phyloP scores from a whole-genome alignment of 306 rosid genomes.

The Cucurbita moschata region DNA sequence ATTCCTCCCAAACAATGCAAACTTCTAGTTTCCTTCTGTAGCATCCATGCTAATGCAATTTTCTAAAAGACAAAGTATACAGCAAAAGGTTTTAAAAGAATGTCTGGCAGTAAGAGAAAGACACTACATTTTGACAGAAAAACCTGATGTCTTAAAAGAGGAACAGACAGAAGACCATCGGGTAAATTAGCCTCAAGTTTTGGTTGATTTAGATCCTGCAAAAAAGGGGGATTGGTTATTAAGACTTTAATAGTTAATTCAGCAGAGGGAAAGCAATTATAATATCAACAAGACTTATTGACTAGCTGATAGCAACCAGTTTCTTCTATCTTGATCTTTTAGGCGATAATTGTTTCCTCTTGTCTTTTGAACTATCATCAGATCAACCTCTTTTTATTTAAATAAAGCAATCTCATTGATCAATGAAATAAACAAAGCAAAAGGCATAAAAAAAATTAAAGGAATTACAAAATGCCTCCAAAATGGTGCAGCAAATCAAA shows the following conservation, averaged over 20 bases:
- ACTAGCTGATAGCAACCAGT: neutral
- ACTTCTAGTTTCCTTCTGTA: conserved; percentile 86
- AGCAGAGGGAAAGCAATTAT: neutral
- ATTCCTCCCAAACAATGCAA: conserved; percentile 95
- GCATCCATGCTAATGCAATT: conserved; percentile 95
- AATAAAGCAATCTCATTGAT: neutral
- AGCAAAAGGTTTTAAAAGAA: conserved; percentile 1
- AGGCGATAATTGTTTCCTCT: neutral
- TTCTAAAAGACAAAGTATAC: conserved; percentile 34
- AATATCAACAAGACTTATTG: neutral
- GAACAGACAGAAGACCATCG: conserved; percentile 69
- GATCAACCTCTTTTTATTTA: neutral
- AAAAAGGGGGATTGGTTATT: neutral
- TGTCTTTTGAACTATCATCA: neutral
- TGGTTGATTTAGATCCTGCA: conserved; percentile 80
- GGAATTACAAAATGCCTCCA: neutral
- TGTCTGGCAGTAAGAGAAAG: neutral
- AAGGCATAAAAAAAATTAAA: neutral
- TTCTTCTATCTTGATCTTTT: neutral
- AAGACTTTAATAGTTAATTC: neutral
- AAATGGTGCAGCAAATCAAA: neutral
- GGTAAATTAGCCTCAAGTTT: conserved; percentile 53
- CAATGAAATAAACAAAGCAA: neutral
- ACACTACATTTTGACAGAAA: conserved; percentile 11
- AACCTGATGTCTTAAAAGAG: conserved; percentile 95